Evolutionary conservation across 768 basidiomycete species (phyloP).

Genomic region (Amanita thiersii): DNA sequence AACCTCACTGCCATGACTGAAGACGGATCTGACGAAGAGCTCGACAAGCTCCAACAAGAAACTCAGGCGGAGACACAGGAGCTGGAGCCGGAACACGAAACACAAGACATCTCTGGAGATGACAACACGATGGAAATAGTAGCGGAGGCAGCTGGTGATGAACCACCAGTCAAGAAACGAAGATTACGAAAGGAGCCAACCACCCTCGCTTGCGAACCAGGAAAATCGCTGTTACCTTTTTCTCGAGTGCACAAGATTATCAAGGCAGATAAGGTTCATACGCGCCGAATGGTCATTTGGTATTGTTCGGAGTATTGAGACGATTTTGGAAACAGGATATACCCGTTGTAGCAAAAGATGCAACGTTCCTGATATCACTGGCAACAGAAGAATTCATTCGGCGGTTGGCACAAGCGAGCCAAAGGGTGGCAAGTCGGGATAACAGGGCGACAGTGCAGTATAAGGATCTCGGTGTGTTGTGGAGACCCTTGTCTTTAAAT

Average conservation of each 20-base stretch:
- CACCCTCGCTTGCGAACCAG: conserved; percentile 27
- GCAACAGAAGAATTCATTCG: conserved; percentile 88
- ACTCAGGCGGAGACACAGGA: conserved; percentile 6
- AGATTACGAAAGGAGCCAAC: conserved; percentile 16
- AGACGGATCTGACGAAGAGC: conserved; percentile 8
- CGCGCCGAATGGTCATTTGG: conserved; percentile 9
- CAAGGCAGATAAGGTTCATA: conserved; percentile 70
- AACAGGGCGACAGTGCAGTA: conserved; percentile 70
- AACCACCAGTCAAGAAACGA: conserved; percentile 7
- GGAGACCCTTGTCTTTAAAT: neutral
- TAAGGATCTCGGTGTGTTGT: conserved; percentile 63
- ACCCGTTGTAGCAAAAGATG: conserved; percentile 69
- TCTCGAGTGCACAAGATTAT: conserved; percentile 77
- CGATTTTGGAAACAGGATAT: conserved; percentile 45
- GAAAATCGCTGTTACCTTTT: conserved; percentile 70
- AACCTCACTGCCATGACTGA: conserved; percentile 5
- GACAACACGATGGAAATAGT: conserved; percentile 6
- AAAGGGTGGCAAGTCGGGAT: conserved; percentile 61
- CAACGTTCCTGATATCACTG: conserved; percentile 68
- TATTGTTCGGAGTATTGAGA: conserved; percentile 1
- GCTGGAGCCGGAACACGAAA: conserved; percentile 4
- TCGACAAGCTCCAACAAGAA: conserved; percentile 10
- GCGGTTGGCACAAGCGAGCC: conserved; percentile 63
- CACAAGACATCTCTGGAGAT: conserved; percentile 7
- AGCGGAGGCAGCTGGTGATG: neutral